These are phyloP conservation scores for Asterionellopsis glacialis DNA, from an alignment of 108 stramenopile species.

Conservation along the genomic window DNA sequence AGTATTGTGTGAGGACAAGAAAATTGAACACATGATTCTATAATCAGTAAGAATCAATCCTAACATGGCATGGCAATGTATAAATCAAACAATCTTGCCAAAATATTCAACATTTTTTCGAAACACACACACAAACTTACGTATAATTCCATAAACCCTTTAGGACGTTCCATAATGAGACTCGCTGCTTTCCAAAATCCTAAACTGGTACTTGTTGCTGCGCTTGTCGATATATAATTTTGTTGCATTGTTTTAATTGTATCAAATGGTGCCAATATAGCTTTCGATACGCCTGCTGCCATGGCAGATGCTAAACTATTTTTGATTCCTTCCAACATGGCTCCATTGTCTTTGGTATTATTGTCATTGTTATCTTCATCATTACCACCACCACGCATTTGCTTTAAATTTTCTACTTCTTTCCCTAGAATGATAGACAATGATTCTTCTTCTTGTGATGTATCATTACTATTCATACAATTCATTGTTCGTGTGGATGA, in stretches of 20 bases:
- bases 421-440: too few species aligned
- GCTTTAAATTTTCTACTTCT: too few species aligned
- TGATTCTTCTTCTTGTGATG: too few species aligned
- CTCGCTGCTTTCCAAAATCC: slow-evolving; percentile 55
- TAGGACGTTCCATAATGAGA: slow-evolving; percentile 50
- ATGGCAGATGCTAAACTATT: slow-evolving; percentile 83
- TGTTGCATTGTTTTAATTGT: slow-evolving; percentile 94
- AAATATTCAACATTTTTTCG: neutral
- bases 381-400: neutral
- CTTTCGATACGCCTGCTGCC: slow-evolving; percentile 84
- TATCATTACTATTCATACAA: too few species aligned
- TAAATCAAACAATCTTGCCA: too few species aligned
- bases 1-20: neutral
- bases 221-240: slow-evolving; percentile 24
- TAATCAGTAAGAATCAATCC: slow-evolving; percentile 4
- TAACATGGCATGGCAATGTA: neutral
- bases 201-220: slow-evolving; percentile 9
- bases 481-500: too few species aligned
- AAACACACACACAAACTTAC: slow-evolving; percentile 41
- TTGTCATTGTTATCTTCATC: neutral
- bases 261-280: slow-evolving; percentile 87
- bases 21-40: neutral
- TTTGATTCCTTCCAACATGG: slow-evolving; percentile 71
- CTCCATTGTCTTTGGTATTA: neutral
- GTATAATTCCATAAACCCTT: slow-evolving; percentile 79